A percentile compares a stretch with the other conserved stretches of the same genome.
These are phyloP conservation scores for Fusarium gaditjirri DNA, from an alignment of 2,329 filamentous ascomycete genomes.

Conservation along the genomic window DNA sequence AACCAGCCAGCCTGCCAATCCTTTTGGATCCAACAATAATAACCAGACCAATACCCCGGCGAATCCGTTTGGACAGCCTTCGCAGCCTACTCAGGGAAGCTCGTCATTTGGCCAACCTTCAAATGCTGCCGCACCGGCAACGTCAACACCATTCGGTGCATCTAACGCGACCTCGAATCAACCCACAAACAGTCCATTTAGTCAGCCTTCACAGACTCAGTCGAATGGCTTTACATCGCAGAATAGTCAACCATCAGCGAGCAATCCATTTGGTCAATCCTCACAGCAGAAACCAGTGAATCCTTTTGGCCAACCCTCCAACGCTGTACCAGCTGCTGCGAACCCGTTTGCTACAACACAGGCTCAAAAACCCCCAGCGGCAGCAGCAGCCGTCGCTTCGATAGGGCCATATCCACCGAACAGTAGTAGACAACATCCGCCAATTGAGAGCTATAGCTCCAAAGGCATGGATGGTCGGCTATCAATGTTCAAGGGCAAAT, in stretches of 20 bases:
- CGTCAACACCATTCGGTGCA: constrained; percentile 46
- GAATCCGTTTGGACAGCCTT: constrained; percentile 45
- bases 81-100: constrained; percentile 18
- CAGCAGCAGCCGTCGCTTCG: constrained; percentile 12
- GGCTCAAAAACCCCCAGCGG: not conserved
- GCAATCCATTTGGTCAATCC: constrained; percentile 44
- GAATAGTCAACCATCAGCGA: constrained; percentile 35
- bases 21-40: constrained; percentile 35
- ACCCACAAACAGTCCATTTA: constrained; percentile 44
- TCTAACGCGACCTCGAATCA: constrained; percentile 27
- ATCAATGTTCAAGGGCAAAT: constrained; percentile 70
- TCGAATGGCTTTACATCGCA: constrained; percentile 40
- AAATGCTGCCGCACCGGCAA: constrained; percentile 14
- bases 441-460: constrained; percentile 56
- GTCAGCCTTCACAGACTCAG: constrained; percentile 38
- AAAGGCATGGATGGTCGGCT: constrained; percentile 59
- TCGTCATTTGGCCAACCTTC: constrained; percentile 40
- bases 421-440: constrained; percentile 58
- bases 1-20: constrained; percentile 28
- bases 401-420: constrained; percentile 57
- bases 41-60: constrained; percentile 27
- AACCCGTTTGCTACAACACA: constrained; percentile 42
- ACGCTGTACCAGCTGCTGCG: constrained; percentile 22
- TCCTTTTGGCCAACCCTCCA: constrained; percentile 44
- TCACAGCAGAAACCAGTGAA: constrained; percentile 20